These are phyloP conservation scores for Thymus quinquecostatus DNA, from an alignment of 257 asterid species.

Conservation along the genomic window DNA sequence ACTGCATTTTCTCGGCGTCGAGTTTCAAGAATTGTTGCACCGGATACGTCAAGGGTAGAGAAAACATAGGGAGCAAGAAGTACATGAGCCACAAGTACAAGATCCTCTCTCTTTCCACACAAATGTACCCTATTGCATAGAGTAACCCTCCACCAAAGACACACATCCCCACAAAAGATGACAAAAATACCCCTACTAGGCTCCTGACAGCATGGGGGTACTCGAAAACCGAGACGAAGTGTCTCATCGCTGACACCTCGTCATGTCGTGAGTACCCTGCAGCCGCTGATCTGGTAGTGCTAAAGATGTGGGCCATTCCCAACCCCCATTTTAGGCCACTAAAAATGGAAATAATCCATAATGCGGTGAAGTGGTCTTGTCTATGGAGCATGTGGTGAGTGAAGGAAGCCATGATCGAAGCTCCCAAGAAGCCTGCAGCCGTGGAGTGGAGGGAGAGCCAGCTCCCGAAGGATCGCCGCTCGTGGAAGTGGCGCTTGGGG, in stretches of 20 bases:
- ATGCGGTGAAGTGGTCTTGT: constrained; percentile 63
- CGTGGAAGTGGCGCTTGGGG: constrained; percentile 44
- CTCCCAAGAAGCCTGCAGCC: constrained; percentile 76
- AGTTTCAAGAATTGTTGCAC: constrained; percentile 58
- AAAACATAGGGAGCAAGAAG: constrained; percentile 71
- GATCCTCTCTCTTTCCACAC: constrained; percentile 46
- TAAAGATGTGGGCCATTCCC: constrained; percentile 67
- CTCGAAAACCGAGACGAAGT: constrained; percentile 54
- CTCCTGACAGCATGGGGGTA: constrained; percentile 82
- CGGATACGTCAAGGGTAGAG: constrained; percentile 73
- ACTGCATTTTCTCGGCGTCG: constrained; percentile 92
- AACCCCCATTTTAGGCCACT: constrained; percentile 81
- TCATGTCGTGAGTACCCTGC: not conserved
- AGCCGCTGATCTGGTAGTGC: constrained; percentile 38
- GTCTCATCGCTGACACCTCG: not conserved
- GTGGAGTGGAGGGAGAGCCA: constrained; percentile 82
- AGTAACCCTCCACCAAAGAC: constrained; percentile 70
- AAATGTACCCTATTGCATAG: constrained; percentile 66
- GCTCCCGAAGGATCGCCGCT: constrained; percentile 59
- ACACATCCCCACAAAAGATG: constrained; percentile 75
- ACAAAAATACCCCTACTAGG: constrained; percentile 72
- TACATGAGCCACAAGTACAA: constrained; percentile 65
- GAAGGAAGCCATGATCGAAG: constrained; percentile 69
- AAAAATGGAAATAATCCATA: constrained; percentile 89
- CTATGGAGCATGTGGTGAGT: constrained; percentile 63